Evolutionary conservation across 345 rosid genomes (phyloP).

Genomic region (Angophora floribunda): DNA sequence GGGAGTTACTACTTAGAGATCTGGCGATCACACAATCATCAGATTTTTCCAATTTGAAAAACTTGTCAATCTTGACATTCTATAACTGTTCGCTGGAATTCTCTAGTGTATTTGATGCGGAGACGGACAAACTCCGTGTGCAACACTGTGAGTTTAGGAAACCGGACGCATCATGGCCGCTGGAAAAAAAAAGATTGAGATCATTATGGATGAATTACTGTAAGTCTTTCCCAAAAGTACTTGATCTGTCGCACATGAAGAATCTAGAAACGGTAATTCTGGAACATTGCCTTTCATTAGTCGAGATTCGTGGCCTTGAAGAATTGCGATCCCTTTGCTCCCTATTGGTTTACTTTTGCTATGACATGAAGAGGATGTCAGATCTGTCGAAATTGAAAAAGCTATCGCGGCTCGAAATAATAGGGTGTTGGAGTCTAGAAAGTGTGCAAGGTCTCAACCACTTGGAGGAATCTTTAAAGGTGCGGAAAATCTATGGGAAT

Average conservation of each 20-base stretch:
- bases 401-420: not conserved
- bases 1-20: not conserved
- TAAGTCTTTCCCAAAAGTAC: not conserved
- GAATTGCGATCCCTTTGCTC: not conserved
- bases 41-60: not conserved
- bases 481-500: too few relatives aligned
- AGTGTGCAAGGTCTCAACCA: too few relatives aligned
- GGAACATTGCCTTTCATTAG: fast-evolving
- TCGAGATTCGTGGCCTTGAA: not conserved
- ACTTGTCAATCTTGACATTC: not conserved
- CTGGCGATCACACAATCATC: not conserved
- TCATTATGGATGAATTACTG: too few relatives aligned
- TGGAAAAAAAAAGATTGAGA: not conserved
- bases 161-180: fast-evolving
- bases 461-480: too few relatives aligned
- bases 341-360: fast-evolving
- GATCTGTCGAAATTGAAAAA: not conserved
- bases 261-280: not conserved
- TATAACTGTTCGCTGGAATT: not conserved
- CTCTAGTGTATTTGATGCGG: not conserved
- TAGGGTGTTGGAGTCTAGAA: too few relatives aligned
- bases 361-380: fast-evolving
- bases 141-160: not conserved
- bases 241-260: not conserved
- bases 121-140: not conserved